Base-by-base conservation (phyloP, 768 basidiomycete species). In the Amylocystis lapponica region DNA sequence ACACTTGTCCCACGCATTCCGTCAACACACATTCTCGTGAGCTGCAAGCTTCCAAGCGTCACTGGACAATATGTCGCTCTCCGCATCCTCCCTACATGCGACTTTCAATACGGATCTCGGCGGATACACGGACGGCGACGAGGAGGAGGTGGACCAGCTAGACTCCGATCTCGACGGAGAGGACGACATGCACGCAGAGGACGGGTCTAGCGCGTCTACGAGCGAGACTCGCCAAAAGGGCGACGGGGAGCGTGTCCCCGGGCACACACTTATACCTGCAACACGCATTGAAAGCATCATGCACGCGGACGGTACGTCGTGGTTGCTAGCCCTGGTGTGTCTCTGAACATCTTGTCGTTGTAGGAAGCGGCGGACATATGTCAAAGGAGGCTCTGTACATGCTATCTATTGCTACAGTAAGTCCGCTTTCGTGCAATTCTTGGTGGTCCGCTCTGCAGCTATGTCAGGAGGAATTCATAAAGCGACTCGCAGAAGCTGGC, bases 401-500 rank as follows among this genome's bases (percentile, higher is more conserved):
- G 45, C 62, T 92, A 19, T 81, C 86, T 9, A 66, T 84, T 47
- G 88, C 88, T 36, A 83, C 89, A 29, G 90, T 90, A 42, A 50
- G 67, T 59, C 12, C 56, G 36, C 16, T 41, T 41, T 33, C 41
- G 39, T 34, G 26, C 33, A 35, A 29, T 26, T 26, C 7, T 32
- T 23, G 12, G 5, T 21, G 11, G 20, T 16, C 1, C 35, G 9
- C 3, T 10, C 23, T 33, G 5, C 14, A 14, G 30, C n/a, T 36
- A 20, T 30, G 25, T 27, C 56, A 93, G 90, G 89, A 93, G 66
- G 86, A 90, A 56, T 92, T 91, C 59, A 76, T 92, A 43, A 86
- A 86, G 61, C 74, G 80, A 37, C 70, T 91, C 56, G 72, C 78
- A 14, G 76, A 78, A 59, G 80, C 81, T 20, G 85, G 82, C 11